phyloP scores from a whole-genome alignment of 176 grass and related monocot species.

The Raddia distichophylla region DNA sequence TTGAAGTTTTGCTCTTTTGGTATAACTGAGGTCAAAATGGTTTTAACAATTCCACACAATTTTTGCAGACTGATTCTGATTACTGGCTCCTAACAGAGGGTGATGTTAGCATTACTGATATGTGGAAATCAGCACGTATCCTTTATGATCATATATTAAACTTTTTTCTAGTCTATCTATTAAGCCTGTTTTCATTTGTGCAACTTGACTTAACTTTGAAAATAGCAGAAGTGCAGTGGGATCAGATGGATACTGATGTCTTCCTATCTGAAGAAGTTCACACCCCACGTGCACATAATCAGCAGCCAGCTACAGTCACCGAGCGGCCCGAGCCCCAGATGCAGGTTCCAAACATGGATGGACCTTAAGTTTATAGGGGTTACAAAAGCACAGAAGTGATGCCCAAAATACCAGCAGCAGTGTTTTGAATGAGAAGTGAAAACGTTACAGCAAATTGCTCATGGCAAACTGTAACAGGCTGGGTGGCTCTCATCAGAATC shows the following conservation, averaged over 20 bases:
- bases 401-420: slow-evolving; percentile 20
- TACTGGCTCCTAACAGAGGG: slow-evolving; percentile 93
- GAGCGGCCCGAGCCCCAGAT: slow-evolving; percentile 25
- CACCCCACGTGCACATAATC: slow-evolving; percentile 57
- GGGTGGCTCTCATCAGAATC: background rate
- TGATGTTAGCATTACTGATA: slow-evolving; percentile 87
- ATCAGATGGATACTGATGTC: slow-evolving; percentile 60
- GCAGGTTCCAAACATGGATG: slow-evolving; percentile 45
- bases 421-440: slow-evolving; percentile 26
- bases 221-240: slow-evolving; percentile 88
- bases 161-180: background rate
- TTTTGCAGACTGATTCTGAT: slow-evolving; percentile 91
- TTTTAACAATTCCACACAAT: slow-evolving; percentile 37
- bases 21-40: background rate
- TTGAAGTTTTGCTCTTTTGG: background rate
- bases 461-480: slow-evolving; percentile 23
- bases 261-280: slow-evolving; percentile 71
- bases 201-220: slow-evolving; percentile 56
- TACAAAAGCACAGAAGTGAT: slow-evolving; percentile 18
- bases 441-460: slow-evolving; percentile 26
- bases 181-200: slow-evolving; percentile 23
- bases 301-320: slow-evolving; percentile 27
- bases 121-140: slow-evolving; percentile 89
- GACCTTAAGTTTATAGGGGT: slow-evolving; percentile 27
- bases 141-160: slow-evolving; percentile 47